These are phyloP conservation scores for Trypanosoma theileri DNA, from an alignment of 208 protist species.

Conservation along the genomic window DNA sequence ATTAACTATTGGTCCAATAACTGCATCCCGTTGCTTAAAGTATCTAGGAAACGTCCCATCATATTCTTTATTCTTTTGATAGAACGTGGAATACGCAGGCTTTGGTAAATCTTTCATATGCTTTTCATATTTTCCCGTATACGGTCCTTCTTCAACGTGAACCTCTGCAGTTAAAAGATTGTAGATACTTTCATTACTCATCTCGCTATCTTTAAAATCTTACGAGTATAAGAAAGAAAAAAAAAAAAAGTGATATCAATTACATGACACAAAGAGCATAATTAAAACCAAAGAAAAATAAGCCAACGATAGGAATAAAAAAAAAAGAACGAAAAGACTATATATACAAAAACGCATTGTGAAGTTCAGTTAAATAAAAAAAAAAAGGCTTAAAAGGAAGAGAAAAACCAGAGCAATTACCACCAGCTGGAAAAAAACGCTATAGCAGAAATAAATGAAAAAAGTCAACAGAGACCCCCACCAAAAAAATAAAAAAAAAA, in stretches of 20 bases:
- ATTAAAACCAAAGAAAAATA: neutral
- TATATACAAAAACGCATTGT: neutral
- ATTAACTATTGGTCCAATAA: conserved; percentile 75
- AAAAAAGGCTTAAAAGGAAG: neutral
- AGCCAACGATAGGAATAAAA: neutral
- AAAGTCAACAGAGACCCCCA: conserved; percentile 1
- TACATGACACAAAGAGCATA: neutral
- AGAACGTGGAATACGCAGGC: conserved; percentile 84
- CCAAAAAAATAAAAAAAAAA: no score
- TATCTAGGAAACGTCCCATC: conserved; percentile 76
- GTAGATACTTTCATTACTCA: conserved; percentile 19
- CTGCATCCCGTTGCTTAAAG: conserved; percentile 78
- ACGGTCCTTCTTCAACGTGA: conserved; percentile 23
- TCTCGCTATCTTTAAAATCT: neutral
- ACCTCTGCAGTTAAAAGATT: conserved; percentile 60
- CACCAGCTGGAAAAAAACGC: neutral
- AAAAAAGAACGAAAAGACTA: conserved; percentile 3
- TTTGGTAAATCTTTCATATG: conserved; percentile 63
- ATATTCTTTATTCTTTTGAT: conserved; percentile 79
- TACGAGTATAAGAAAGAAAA: conserved; percentile 11
- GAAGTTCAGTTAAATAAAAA: conserved; percentile 10
- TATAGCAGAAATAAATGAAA: conserved; percentile 17
- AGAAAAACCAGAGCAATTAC: neutral
- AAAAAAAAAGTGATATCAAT: conserved; percentile 1
- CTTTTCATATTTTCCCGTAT: conserved; percentile 73